Evolutionary conservation across 768 basidiomycete genomes (phyloP), one percentile per base, ranked within the genome.

Genomic region (Russula sp.): DNA sequence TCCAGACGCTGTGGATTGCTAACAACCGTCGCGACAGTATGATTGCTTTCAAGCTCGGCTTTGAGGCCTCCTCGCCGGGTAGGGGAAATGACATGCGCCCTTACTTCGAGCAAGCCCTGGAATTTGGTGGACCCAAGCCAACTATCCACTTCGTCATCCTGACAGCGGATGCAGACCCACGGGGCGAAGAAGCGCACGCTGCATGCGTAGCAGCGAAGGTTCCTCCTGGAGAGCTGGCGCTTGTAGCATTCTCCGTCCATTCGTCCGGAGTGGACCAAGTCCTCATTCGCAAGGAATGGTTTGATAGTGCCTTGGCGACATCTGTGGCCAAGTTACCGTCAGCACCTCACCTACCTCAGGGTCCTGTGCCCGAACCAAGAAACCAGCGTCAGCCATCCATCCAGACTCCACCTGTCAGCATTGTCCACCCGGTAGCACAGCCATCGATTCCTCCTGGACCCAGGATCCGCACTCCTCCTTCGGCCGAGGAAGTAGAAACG

Each of bases 111-210:
- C 91, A 93, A 73, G 82, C 89, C 51, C 82, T 87, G 65, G 91
- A 94, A 76, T 94, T 94, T 72, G 78, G 77, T 40, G 90, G 89
- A 39, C 88, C 89, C 34, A 91, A 91, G 72, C 82, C 91, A 10
- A 91, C 91, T 3, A 92, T 94, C 60, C 89, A 93, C 72, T 91
- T 94, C 71, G 90, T 93, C 68, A 91, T 94, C 59, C 80, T 94
- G 48, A 90, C 89, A 3, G 88, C 86, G 2, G 90, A 93, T 68
- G 85, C 88, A 4, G 91, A 92, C 73, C 89, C 89, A 3, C 81
- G 83, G 61, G 90, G 89, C 14, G 86, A 88, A 57, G 90, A 92
- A 72, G 89, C 90, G 0, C 84, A 87, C 69, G 90, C 90, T 10
- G 90, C 90, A 6, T 92, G 90, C 66, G 79, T 89, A 22, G 90